Conservation (phyloP, 805 yeast genomes). For the Metschnikowia lochheadii region DNA sequence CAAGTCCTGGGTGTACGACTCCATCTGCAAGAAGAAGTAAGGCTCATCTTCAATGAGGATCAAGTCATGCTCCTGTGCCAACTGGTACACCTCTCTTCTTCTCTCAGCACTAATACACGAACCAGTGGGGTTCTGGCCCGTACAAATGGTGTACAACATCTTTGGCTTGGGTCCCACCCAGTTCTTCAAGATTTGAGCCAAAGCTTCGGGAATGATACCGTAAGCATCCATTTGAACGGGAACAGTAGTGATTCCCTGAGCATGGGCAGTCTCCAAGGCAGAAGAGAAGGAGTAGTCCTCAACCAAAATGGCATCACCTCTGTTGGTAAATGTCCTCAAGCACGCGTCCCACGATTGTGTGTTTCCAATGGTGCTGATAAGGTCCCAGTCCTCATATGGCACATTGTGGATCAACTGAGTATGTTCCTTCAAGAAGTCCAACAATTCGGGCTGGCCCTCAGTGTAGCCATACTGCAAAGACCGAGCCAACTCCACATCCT, state of each 20-base stretch:
- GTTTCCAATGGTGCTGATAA: constrained; percentile 72
- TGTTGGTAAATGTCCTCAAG: constrained; percentile 69
- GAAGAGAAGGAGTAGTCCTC: constrained; percentile 84
- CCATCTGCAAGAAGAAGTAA: constrained; percentile 95
- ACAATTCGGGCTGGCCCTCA: constrained; percentile 71
- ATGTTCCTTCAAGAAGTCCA: constrained; percentile 71
- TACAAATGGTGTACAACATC: constrained; percentile 83
- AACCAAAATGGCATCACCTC: constrained; percentile 78
- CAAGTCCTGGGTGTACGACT: constrained; percentile 52
- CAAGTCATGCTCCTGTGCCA: constrained; percentile 84
- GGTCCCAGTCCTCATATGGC: constrained; percentile 62
- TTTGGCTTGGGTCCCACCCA: constrained; percentile 83
- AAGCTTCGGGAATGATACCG: constrained; percentile 72
- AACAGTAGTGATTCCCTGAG: constrained; percentile 61
- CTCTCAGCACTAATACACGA: constrained; percentile 74
- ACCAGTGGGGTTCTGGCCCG: constrained; percentile 99
- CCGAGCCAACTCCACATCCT: constrained; percentile 69
- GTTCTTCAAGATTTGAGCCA: constrained; percentile 55
- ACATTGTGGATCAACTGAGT: constrained; percentile 48
- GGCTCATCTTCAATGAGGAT: constrained; percentile 94
- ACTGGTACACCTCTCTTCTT: constrained; percentile 67
- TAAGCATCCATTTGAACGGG: constrained; percentile 75
- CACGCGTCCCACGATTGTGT: constrained; percentile 88
- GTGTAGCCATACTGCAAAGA: constrained; percentile 92
- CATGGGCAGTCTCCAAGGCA: constrained; percentile 76